phyloP scores from a whole-genome alignment of 305 asterid genomes.

The Euphrasia arctica region DNA sequence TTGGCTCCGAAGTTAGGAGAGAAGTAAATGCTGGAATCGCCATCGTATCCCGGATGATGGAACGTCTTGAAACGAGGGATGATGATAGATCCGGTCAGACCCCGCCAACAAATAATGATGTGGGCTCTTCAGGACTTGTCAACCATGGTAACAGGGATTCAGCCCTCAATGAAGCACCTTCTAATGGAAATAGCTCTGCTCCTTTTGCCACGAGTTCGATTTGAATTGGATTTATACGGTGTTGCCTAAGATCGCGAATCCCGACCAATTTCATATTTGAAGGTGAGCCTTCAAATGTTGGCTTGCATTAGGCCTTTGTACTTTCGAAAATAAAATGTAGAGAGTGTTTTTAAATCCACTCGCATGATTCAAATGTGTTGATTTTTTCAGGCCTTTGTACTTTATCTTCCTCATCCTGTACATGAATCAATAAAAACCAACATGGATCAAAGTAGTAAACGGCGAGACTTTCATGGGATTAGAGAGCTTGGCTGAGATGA shows the following conservation, averaged over 20 bases:
- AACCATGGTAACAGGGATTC: slow-evolving; percentile 31
- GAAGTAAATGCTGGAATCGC: slow-evolving; percentile 68
- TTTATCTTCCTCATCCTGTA: slow-evolving; percentile 10
- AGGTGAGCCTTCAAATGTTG: slow-evolving; percentile 31
- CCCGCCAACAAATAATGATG: slow-evolving; percentile 25
- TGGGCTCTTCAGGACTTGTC: slow-evolving; percentile 36
- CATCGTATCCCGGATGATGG: slow-evolving; percentile 73
- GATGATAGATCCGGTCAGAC: slow-evolving; percentile 25
- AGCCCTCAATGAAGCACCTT: slow-evolving; percentile 26
- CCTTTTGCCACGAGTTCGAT: slow-evolving; percentile 40
- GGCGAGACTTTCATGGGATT: slow-evolving; percentile 1
- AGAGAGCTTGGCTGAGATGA: slow-evolving; percentile 1
- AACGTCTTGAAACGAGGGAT: slow-evolving; percentile 59
- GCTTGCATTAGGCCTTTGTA: background rate
- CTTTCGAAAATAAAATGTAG: too few species aligned
- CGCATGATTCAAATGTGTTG: background rate
- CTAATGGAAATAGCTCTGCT: slow-evolving; percentile 34
- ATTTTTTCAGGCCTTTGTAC: background rate
- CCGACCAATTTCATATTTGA: slow-evolving; percentile 48
- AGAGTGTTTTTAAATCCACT: background rate
- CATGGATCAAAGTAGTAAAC: background rate
- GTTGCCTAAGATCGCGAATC: slow-evolving; percentile 24
- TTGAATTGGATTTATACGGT: slow-evolving; percentile 27
- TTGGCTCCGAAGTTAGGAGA: slow-evolving; percentile 61
- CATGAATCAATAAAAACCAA: slow-evolving; percentile 10